Base-by-base conservation (phyloP, 2,329 filamentous ascomycete species). In the Xylariaceae sp. region DNA sequence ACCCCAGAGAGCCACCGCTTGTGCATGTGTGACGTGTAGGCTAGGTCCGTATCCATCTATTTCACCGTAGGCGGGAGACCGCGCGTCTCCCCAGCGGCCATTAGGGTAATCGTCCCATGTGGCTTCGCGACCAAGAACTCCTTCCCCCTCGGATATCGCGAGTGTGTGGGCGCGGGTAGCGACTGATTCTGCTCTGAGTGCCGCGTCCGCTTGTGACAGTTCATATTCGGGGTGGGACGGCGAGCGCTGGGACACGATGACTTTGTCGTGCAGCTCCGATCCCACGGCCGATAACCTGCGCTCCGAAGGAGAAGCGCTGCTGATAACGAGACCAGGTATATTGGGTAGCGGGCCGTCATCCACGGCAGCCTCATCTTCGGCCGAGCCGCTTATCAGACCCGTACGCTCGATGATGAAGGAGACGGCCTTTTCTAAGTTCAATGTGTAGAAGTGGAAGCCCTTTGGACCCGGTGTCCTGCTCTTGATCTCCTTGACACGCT, bases 51-150 rank as follows among this genome's bases (percentile, higher is more conserved):
- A 97, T n/a, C 90, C 90, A 57, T 97, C 89, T 43, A 96, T 96
- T 62, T 96, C 88, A 54, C 90, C 90, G 59, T 94, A 97, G 0
- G 90, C 90, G 1, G 88, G 88, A 3, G 88, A 95, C 36, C 90
- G 78, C 4, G 89, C 86, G 56, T 96, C 90, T 59, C 90, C 90
- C 81, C 90, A 97, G 39, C 90, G 79, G 18, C 90, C 92, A 68
- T 97, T 97, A 47, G 90, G 90, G 62, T 88, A 98, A 58, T 98
- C 92, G 56, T 98, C 92, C 92, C 92, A 98, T 1, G 92, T 98
- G 23, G 92, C 92, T 69, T 97, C 90, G 34, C 92, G 77, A 9
- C 90, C 92, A 5, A 96, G 71, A 3, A 85, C 76, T 16, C 90
- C 92, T 56, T 95, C 85, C 5, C 92, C 90, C 66, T 97, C 90